A percentile compares a stretch with the other conserved stretches of the same genome.
phyloP scores from a whole-genome alignment of 306 rosid species.

The Cicer judaicum region DNA sequence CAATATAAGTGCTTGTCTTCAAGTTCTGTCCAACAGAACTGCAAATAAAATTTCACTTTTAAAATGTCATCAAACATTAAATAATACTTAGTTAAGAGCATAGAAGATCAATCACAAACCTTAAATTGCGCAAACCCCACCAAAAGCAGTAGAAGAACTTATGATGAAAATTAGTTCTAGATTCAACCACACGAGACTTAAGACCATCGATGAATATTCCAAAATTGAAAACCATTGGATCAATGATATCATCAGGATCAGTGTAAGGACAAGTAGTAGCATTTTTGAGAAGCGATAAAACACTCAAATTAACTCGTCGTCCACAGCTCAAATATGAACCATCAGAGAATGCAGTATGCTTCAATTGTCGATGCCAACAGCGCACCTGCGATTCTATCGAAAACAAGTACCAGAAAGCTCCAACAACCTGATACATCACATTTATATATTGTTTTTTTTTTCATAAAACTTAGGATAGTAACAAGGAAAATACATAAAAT shows the following conservation, averaged over 20 bases:
- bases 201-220: slow-evolving; percentile 79
- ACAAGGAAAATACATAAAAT: slow-evolving; percentile 1
- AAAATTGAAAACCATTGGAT: slow-evolving; percentile 52
- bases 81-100: not conserved
- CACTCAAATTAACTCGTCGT: accelerated
- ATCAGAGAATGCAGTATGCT: not conserved
- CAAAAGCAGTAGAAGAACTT: slow-evolving; percentile 86
- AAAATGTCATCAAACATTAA: too few relatives aligned
- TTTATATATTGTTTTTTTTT: not conserved
- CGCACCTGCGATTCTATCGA: slow-evolving; percentile 61
- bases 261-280: slow-evolving; percentile 50
- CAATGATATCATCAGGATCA: slow-evolving; percentile 41
- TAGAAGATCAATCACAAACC: slow-evolving; percentile 55
- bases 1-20: slow-evolving; percentile 59
- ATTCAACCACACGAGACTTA: slow-evolving; percentile 48
- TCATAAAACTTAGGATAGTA: slow-evolving; percentile 29
- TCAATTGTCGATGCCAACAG: slow-evolving; percentile 62
- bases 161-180: slow-evolving; percentile 42
- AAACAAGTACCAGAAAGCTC: slow-evolving; percentile 90
- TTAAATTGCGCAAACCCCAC: slow-evolving; percentile 89
- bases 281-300: not conserved
- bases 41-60: slow-evolving; percentile 24
- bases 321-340: slow-evolving; percentile 46
- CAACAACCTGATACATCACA: slow-evolving; percentile 61
- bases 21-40: slow-evolving; percentile 89